Evolutionary conservation across 179 eudicot species (phyloP).

Genomic region (Camellia oleifera): DNA sequence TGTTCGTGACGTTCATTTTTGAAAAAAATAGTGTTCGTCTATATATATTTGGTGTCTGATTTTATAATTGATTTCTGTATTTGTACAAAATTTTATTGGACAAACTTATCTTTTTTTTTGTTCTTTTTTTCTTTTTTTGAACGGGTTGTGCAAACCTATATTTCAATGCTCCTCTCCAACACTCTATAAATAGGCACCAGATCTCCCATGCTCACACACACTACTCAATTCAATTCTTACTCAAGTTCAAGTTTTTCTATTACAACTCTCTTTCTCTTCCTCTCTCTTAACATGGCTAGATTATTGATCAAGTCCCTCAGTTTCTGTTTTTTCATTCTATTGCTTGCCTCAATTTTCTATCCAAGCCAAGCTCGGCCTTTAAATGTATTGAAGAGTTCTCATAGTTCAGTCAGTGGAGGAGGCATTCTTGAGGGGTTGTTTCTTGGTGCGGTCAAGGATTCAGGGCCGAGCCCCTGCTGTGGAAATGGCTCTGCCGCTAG

Average conservation of each 20-base stretch:
- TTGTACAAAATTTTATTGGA: no score
- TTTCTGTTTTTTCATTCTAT: background rate
- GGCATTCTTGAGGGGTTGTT: background rate
- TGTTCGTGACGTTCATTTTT: no score
- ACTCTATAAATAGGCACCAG: slow-evolving; percentile 3
- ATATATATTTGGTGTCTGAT: no score
- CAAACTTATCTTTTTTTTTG: no score
- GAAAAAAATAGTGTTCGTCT: no score
- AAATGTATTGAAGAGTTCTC: background rate
- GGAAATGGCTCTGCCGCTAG: slow-evolving; percentile 14
- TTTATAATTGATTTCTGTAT: no score
- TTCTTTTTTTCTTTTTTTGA: background rate
- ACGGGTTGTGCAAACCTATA: background rate
- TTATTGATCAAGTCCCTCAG: background rate
- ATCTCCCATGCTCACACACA: background rate
- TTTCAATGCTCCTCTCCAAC: background rate
- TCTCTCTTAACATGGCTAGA: slow-evolving; percentile 9
- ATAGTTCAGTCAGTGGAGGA: background rate
- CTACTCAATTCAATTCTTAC: background rate
- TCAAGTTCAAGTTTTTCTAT: no score
- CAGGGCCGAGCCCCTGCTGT: slow-evolving; percentile 21
- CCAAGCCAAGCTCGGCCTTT: slow-evolving; percentile 15
- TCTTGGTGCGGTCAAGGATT: slow-evolving; percentile 25
- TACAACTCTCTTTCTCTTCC: background rate
- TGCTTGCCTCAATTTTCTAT: background rate